Percentiles rank a stretch among this genome's conserved stretches.
phyloP scores from a whole-genome alignment of 2,329 filamentous ascomycete species.

The Pestalotiopsis sp. region DNA sequence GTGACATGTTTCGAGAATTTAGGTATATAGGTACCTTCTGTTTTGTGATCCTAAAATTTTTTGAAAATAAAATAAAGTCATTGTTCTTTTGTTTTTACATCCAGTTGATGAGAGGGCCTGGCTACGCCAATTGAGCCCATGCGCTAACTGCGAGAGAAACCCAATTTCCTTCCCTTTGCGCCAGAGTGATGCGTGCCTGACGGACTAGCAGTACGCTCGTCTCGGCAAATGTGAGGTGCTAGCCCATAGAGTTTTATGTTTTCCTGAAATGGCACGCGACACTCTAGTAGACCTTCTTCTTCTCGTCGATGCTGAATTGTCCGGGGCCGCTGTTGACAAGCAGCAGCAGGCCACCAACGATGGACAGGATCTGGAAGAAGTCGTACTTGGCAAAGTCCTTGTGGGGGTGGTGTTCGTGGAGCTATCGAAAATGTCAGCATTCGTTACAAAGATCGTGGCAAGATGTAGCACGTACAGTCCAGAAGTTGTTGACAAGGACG shows the following conservation, averaged over 20 bases:
- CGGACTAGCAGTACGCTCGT: not conserved
- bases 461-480: conserved; percentile 72
- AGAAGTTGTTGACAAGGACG: conserved; percentile 98
- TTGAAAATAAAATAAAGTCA: no score
- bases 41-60: not conserved
- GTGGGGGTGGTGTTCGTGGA: conserved; percentile 96
- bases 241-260: not conserved
- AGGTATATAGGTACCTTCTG: not conserved
- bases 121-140: conserved; percentile 15
- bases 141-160: conserved; percentile 1
- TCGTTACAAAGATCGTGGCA: not conserved
- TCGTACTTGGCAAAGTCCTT: conserved; percentile 99
- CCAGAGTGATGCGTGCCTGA: conserved; percentile 12
- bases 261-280: not conserved
- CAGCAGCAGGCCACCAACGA: conserved; percentile 92
- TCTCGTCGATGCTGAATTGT: conserved; percentile 98
- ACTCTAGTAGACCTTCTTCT: conserved; percentile 97
- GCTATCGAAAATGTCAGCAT: conserved; percentile 50
- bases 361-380: conserved; percentile 99
- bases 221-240: not conserved
- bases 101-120: conserved; percentile 5
- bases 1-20: not conserved
- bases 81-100: conserved; percentile 10
- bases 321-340: conserved; percentile 98
- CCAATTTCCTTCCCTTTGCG: conserved; percentile 11